phyloP scores from a whole-genome alignment of 768 basidiomycete genomes.

The Mycena rosella region DNA sequence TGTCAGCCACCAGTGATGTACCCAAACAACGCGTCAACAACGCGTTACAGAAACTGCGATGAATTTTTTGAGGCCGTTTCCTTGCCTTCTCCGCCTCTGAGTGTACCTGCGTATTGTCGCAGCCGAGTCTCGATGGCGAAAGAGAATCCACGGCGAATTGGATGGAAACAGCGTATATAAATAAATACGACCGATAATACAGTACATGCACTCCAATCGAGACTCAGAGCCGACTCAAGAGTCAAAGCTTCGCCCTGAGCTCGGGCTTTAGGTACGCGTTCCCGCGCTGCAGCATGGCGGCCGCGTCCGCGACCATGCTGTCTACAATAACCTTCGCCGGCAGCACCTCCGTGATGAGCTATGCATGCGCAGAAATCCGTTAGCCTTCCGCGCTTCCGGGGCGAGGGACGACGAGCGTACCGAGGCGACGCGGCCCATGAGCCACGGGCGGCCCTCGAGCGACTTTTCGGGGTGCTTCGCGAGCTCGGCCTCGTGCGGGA shows the following conservation, averaged over 20 bases:
- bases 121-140: no score
- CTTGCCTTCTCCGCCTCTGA: no score
- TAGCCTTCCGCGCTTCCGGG: background rate
- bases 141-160: no score
- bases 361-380: background rate
- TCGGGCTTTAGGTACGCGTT: constrained; percentile 59
- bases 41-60: no score
- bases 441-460: constrained; percentile 78
- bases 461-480: constrained; percentile 85
- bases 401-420: constrained; percentile 20
- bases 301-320: constrained; percentile 23
- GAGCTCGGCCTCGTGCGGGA: constrained; percentile 80
- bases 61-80: no score
- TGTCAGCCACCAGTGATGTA: background rate
- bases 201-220: no score
- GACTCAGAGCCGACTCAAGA: no score
- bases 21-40: no score
- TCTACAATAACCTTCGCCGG: constrained; percentile 75
- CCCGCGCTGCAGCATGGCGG: constrained; percentile 11
- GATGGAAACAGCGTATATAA: no score
- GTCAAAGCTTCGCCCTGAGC: constrained; percentile 25
- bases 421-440: constrained; percentile 87
- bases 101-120: no score
- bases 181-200: no score
- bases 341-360: constrained; percentile 76